These are phyloP conservation scores for Scortechinia acanthostroma DNA, from an alignment of 2,329 filamentous ascomycete genomes.

Conservation along the genomic window DNA sequence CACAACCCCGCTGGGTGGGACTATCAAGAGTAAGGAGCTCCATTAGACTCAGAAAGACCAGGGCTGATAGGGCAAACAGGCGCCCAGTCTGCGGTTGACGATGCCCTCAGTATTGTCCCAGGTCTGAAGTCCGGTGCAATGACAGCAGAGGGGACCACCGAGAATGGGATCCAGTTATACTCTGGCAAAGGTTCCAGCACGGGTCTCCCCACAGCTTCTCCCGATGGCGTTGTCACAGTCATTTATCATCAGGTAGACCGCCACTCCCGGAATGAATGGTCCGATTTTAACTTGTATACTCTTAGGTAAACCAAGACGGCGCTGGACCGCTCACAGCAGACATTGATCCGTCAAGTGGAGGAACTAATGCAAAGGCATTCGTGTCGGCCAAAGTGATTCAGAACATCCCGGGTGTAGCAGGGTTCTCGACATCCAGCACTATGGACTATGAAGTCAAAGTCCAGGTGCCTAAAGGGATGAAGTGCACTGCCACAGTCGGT, in stretches of 20 bases:
- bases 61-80: no score
- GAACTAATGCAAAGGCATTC: slow-evolving; percentile 53
- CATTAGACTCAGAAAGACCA: no score
- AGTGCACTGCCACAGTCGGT: slow-evolving; percentile 49
- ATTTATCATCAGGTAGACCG: slow-evolving; percentile 46
- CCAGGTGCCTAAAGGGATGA: slow-evolving; percentile 63
- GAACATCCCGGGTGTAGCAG: slow-evolving; percentile 50
- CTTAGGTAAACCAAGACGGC: slow-evolving; percentile 59
- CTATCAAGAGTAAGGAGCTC: no score
- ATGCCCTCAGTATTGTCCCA: no score
- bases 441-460: slow-evolving; percentile 60
- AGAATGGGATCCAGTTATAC: no score
- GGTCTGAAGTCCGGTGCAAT: slow-evolving; percentile 44
- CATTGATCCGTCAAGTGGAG: slow-evolving; percentile 56
- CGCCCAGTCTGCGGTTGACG: no score
- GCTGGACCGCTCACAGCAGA: slow-evolving; percentile 54
- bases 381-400: slow-evolving; percentile 46
- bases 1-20: no score
- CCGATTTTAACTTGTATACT: background rate
- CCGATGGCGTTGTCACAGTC: slow-evolving; percentile 54
- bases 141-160: slow-evolving; percentile 39
- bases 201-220: slow-evolving; percentile 52
- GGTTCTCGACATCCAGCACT: slow-evolving; percentile 48
- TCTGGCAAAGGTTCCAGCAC: slow-evolving; percentile 37
- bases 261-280: background rate